A percentile compares a stretch with the other conserved stretches of the same genome.
These are phyloP conservation scores for Sicyos edulis DNA, from an alignment of 306 rosid species.

Conservation along the genomic window DNA sequence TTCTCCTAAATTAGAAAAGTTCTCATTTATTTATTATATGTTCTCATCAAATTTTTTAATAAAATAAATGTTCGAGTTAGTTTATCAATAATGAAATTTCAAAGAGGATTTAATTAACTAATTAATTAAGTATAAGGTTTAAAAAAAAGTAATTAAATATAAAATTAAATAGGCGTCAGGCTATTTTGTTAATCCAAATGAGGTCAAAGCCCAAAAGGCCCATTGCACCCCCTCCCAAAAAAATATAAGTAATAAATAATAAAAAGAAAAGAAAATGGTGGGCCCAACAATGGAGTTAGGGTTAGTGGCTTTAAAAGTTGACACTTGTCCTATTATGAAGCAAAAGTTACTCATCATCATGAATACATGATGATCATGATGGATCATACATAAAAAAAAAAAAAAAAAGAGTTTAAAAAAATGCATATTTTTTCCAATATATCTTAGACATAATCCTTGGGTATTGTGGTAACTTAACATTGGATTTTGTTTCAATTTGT, in stretches of 20 bases:
- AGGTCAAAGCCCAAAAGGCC: constrained; percentile 37
- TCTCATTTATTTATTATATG: too few relatives aligned
- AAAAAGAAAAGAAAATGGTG: not conserved
- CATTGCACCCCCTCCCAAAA: constrained; percentile 15
- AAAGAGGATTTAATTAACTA: too few relatives aligned
- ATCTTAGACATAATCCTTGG: not conserved
- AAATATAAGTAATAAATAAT: too few relatives aligned
- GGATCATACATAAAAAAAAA: constrained; percentile 5
- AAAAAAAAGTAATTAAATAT: constrained; percentile 3
- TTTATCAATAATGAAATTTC: too few relatives aligned
- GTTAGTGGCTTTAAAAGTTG: constrained; percentile 27
- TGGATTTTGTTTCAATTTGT: not conserved
- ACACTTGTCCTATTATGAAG: constrained; percentile 32
- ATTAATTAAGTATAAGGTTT: too few relatives aligned
- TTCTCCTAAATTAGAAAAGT: too few relatives aligned
- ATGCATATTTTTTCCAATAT: not conserved
- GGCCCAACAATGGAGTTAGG: constrained; percentile 24
- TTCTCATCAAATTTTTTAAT: too few relatives aligned
- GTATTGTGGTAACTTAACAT: not conserved
- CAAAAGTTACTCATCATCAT: constrained; percentile 29
- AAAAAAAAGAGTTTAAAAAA: too few relatives aligned
- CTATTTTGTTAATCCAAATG: constrained; percentile 15
- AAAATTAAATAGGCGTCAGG: constrained; percentile 30
- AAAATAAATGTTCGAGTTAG: too few relatives aligned
- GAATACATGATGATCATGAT: constrained; percentile 17